phyloP scores from a whole-genome alignment of 352 stramenopile genomes.

The Globisporangium nagaii region DNA sequence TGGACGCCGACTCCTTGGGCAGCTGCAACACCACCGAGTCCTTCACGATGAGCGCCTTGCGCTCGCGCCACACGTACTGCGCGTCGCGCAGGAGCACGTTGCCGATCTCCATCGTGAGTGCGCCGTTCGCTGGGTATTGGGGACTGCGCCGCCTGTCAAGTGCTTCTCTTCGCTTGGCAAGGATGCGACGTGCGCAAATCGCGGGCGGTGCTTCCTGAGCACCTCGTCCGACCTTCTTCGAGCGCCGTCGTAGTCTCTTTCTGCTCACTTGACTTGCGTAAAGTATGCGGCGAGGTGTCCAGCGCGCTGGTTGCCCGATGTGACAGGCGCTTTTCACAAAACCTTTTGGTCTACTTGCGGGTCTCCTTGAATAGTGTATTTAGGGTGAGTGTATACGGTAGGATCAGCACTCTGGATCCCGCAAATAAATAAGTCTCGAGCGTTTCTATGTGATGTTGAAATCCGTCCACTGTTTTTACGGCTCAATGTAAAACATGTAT shows the following conservation, averaged over 20 bases:
- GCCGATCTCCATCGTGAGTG: conserved; percentile 35
- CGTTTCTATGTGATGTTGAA: no score
- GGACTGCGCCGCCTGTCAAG: background rate
- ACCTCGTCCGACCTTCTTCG: background rate
- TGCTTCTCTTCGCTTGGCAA: background rate
- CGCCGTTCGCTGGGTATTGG: background rate
- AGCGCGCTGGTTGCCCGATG: no score
- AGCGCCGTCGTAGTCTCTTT: background rate
- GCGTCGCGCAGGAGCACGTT: conserved; percentile 38
- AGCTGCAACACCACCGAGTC: conserved; percentile 28
- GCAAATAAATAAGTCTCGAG: no score
- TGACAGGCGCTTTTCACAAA: no score
- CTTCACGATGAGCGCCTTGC: conserved; percentile 25
- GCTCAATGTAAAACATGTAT: no score
- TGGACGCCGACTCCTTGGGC: conserved; percentile 11
- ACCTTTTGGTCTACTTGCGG: no score
- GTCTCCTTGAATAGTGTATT: no score
- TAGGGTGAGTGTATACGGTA: no score
- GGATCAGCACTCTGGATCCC: no score
- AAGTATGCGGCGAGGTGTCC: background rate
- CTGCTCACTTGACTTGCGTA: background rate
- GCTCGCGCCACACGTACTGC: conserved; percentile 45
- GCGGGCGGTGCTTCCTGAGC: background rate
- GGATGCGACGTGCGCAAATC: conserved; percentile 1
- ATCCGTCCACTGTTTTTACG: no score